These are phyloP conservation scores for Teunomyces kruisii DNA, from an alignment of 805 yeast genomes.

Conservation along the genomic window DNA sequence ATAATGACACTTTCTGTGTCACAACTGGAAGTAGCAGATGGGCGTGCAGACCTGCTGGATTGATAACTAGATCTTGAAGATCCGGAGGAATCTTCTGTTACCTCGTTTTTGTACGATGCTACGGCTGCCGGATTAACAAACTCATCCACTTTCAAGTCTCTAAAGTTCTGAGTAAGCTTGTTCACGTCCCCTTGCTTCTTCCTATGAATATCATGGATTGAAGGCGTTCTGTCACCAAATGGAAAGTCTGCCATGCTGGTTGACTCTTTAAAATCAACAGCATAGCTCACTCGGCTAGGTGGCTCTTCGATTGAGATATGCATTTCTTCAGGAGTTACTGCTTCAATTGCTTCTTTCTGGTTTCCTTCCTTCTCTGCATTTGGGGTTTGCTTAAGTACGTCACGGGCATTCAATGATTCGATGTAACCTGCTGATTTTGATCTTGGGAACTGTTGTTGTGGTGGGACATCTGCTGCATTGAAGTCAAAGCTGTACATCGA, in stretches of 20 bases:
- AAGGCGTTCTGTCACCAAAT: constrained; percentile 7
- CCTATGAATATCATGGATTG: constrained; percentile 11
- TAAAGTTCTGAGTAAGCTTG: constrained; percentile 7
- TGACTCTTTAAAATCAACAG: constrained; percentile 39
- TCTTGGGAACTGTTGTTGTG: background rate
- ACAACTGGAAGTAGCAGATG: constrained; percentile 28
- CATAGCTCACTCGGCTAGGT: constrained; percentile 35
- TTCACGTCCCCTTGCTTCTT: constrained; percentile 6
- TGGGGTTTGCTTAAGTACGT: background rate
- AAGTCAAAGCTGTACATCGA: constrained; percentile 37
- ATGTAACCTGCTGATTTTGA: constrained; percentile 11
- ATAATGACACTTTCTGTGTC: constrained; percentile 41
- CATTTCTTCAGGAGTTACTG: constrained; percentile 5
- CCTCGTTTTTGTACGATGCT: background rate
- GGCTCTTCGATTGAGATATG: constrained; percentile 38
- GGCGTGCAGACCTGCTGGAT: constrained; percentile 27
- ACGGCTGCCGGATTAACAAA: constrained; percentile 4
- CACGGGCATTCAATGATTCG: background rate
- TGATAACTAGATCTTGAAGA: constrained; percentile 26
- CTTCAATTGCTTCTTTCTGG: background rate
- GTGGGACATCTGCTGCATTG: constrained; percentile 5
- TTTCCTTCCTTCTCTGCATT: background rate
- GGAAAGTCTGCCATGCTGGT: constrained; percentile 7
- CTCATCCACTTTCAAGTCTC: constrained; percentile 8
- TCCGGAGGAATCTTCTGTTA: constrained; percentile 6